Conservation (phyloP, 345 rosid genomes). For the Heritiera fomes region DNA sequence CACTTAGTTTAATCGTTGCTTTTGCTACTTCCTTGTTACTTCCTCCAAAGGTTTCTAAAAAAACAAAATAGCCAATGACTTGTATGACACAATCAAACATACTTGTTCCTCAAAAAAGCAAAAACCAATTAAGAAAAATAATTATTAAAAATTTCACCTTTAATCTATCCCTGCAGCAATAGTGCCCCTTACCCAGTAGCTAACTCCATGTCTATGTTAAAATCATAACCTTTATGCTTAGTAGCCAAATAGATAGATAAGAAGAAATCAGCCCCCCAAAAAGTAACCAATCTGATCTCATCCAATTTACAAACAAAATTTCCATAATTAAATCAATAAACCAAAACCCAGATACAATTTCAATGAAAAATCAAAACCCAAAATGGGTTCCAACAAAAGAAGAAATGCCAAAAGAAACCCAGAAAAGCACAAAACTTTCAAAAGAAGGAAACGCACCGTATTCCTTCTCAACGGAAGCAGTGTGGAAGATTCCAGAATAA, state of each 20-base stretch:
- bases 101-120: not conserved
- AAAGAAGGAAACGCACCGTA: conserved; percentile 39
- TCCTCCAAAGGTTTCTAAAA: too few species aligned
- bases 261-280: not conserved
- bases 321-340: not conserved
- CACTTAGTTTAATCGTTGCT: not conserved
- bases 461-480: conserved; percentile 68
- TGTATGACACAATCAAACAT: not conserved
- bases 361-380: conserved; percentile 9
- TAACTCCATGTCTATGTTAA: conserved; percentile 1
- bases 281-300: not conserved
- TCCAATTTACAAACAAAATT: not conserved
- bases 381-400: not conserved
- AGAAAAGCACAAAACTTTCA: not conserved
- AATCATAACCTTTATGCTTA: not conserved
- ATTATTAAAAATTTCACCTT: not conserved
- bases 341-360: conserved; percentile 22
- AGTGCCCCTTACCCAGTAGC: not conserved
- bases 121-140: not conserved
- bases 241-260: not conserved
- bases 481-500: conserved; percentile 72
- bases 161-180: not conserved
- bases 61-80: not conserved
- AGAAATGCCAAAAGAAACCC: conserved; percentile 1
- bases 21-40: too few species aligned